These are phyloP conservation scores for Haplosporangium gracile DNA, from an alignment of 192 early-diverging fungal species.

Conservation along the genomic window DNA sequence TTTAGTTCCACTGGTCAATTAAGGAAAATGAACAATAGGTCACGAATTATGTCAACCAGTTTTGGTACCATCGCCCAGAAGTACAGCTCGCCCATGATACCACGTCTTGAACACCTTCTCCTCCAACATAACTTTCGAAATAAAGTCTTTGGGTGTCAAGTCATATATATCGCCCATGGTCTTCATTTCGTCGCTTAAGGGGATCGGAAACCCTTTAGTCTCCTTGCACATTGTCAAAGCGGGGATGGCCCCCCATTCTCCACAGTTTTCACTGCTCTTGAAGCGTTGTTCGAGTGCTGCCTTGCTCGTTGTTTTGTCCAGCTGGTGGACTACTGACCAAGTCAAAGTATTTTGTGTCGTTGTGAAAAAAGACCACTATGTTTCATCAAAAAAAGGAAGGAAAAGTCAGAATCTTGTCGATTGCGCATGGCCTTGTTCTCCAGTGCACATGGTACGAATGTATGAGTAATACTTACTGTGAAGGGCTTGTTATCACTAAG, in stretches of 20 bases:
- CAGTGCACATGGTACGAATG: neutral
- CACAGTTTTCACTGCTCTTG: neutral
- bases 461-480: neutral
- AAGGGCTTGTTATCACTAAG: neutral
- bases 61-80: slow-evolving; percentile 11
- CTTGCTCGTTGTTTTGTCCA: neutral
- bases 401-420: no score
- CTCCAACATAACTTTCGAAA: slow-evolving; percentile 6
- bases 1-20: neutral
- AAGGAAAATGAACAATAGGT: neutral
- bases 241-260: neutral
- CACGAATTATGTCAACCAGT: neutral
- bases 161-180: slow-evolving; percentile 7
- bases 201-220: neutral
- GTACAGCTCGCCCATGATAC: neutral
- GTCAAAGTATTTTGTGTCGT: neutral
- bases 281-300: neutral
- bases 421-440: neutral
- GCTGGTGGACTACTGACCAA: neutral
- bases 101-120: slow-evolving; percentile 15
- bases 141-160: neutral
- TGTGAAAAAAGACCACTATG: neutral
- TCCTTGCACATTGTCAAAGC: neutral
- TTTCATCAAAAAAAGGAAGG: no score
- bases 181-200: neutral